Percentiles rank a stretch among this genome's conserved stretches.
phyloP scores from a whole-genome alignment of 177 flowering plant species.

The Vitis hybrid region DNA sequence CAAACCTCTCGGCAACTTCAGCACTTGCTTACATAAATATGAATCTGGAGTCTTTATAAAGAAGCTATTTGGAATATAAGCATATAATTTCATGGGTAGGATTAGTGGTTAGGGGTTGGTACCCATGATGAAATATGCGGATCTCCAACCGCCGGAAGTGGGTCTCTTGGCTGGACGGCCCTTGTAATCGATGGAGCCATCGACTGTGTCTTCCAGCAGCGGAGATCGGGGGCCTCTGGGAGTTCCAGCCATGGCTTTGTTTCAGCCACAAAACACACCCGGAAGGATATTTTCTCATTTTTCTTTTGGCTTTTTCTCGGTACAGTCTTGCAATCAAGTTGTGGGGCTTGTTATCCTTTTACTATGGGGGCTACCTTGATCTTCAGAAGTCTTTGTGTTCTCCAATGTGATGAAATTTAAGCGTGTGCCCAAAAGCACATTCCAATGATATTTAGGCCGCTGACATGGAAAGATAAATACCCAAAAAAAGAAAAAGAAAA shows the following conservation, averaged over 20 bases:
- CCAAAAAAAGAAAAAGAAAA: no score
- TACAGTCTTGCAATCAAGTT: no score
- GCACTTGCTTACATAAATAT: conserved; percentile 26
- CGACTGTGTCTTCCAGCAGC: conserved; percentile 16
- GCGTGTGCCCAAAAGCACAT: no score
- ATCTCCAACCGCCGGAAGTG: conserved; percentile 38
- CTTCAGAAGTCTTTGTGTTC: no score
- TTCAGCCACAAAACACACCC: neutral
- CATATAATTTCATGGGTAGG: neutral
- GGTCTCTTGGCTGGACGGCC: conserved; percentile 20
- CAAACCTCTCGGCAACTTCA: conserved; percentile 47
- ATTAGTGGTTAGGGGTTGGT: neutral
- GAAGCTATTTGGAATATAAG: neutral
- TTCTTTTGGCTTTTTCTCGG: no score
- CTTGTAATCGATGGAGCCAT: conserved; percentile 25
- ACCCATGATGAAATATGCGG: conserved; percentile 46
- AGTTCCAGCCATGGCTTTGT: neutral
- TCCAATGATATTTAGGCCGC: no score
- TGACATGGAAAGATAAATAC: no score
- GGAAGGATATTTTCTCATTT: neutral
- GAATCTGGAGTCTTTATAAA: neutral
- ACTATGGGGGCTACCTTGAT: no score
- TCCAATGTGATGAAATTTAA: no score
- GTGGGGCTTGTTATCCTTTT: no score
- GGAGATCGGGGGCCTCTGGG: neutral